A percentile compares a stretch with the other conserved stretches of the same genome.
These are phyloP conservation scores for Colletotrichum somersetense DNA, from an alignment of 2,329 filamentous ascomycete species.

Conservation along the genomic window DNA sequence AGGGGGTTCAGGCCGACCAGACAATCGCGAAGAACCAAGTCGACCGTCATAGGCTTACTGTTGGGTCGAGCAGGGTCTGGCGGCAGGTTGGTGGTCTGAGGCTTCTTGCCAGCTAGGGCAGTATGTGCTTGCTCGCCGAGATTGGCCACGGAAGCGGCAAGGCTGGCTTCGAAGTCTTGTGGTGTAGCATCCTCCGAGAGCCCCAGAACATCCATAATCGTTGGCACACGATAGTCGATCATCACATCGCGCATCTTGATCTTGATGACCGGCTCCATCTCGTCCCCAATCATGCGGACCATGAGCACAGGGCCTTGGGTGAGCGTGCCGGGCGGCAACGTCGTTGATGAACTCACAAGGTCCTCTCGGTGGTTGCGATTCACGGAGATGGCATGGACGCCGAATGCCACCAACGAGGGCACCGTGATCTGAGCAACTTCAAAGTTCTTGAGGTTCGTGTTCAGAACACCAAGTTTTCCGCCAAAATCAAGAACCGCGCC, in stretches of 20 bases:
- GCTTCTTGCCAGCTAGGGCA: conserved; percentile 51
- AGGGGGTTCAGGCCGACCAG: conserved; percentile 87
- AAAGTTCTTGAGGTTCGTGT: conserved; percentile 69
- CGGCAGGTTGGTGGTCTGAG: conserved; percentile 11
- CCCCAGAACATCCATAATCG: conserved; percentile 82
- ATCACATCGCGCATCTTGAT: conserved; percentile 86
- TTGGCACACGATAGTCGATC: conserved; percentile 90
- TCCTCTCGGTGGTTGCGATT: conserved; percentile 77
- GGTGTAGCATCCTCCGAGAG: conserved; percentile 75
- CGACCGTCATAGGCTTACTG: conserved; percentile 73
- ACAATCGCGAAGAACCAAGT: conserved; percentile 84
- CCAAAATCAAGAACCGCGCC: conserved; percentile 74
- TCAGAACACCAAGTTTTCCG: conserved; percentile 74
- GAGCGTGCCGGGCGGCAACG: conserved; percentile 32
- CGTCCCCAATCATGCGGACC: conserved; percentile 91
- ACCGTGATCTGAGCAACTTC: conserved; percentile 87
- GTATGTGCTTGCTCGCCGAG: conserved; percentile 74
- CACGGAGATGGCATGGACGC: conserved; percentile 73
- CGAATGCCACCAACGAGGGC: conserved; percentile 85
- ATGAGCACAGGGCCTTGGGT: conserved; percentile 73
- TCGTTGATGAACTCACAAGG: conserved; percentile 70
- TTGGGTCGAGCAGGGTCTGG: conserved; percentile 44
- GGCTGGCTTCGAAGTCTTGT: conserved; percentile 79
- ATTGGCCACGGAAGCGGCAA: conserved; percentile 85
- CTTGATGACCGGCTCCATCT: conserved; percentile 92